Evolutionary conservation across 2,329 filamentous ascomycete genomes (phyloP).

Genomic region (Penicillium sp.): DNA sequence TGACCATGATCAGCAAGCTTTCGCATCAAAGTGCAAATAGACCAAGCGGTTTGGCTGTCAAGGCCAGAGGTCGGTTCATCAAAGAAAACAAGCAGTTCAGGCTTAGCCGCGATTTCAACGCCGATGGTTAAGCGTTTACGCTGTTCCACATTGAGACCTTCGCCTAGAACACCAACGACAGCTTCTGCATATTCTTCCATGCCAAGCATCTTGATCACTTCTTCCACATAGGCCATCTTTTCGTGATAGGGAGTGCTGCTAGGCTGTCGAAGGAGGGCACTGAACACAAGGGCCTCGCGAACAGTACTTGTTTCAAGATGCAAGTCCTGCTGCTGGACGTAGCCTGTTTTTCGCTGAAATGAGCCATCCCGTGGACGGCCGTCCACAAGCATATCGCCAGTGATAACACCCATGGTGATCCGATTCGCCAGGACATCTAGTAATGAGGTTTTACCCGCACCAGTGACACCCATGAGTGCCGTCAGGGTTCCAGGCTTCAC

Average conservation of each 20-base stretch:
- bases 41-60: constrained; percentile 89
- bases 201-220: constrained; percentile 84
- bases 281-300: constrained; percentile 83
- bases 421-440: constrained; percentile 82
- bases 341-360: constrained; percentile 61
- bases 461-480: constrained; percentile 86
- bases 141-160: constrained; percentile 68
- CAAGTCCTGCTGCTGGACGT: constrained; percentile 85
- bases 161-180: constrained; percentile 82
- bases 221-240: constrained; percentile 82
- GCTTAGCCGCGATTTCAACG: constrained; percentile 89
- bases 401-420: constrained; percentile 83
- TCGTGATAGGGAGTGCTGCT: constrained; percentile 70
- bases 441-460: constrained; percentile 88
- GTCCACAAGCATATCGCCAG: constrained; percentile 80
- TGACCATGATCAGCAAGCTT: constrained; percentile 89
- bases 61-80: constrained; percentile 93
- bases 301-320: constrained; percentile 84
- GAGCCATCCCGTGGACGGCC: constrained; percentile 72
- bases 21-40: constrained; percentile 80
- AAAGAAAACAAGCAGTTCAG: constrained; percentile 82
- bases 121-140: constrained; percentile 82
- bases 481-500: constrained; percentile 89
- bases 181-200: constrained; percentile 90
- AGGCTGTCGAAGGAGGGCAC: constrained; percentile 81